These are phyloP conservation scores for Gloeopeniophorella convolvens DNA, from an alignment of 768 basidiomycete genomes.

Conservation along the genomic window DNA sequence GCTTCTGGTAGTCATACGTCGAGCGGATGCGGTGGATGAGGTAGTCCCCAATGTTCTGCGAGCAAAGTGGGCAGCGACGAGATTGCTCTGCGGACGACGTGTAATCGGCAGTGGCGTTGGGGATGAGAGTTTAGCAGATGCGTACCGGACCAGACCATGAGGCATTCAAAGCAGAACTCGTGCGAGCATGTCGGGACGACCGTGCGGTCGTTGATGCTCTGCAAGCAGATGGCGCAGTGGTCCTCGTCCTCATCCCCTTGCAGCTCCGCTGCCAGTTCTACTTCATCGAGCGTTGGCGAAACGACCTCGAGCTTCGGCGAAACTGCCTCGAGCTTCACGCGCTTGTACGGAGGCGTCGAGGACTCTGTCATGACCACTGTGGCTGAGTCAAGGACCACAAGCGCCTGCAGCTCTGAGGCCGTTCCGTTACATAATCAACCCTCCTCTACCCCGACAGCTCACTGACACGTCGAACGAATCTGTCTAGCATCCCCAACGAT, in stretches of 20 bases:
- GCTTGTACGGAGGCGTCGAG: neutral
- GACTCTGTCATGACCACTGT: neutral
- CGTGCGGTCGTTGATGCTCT: constrained; percentile 67
- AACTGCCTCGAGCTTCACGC: neutral
- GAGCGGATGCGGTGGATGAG: constrained; percentile 77
- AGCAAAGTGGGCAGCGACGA: constrained; percentile 70
- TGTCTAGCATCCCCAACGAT: too few species aligned
- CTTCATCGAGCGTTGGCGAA: too few species aligned
- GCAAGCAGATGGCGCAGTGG: constrained; percentile 84
- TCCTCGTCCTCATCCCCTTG: constrained; percentile 40
- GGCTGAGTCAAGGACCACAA: neutral
- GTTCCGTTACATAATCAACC: neutral
- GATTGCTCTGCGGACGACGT: constrained; percentile 52
- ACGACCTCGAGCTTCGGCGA: neutral
- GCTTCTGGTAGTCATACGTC: constrained; percentile 74
- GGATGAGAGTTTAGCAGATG: constrained; percentile 6
- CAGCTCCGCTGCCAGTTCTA: neutral
- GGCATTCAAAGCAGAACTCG: constrained; percentile 91
- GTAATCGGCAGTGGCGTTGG: neutral
- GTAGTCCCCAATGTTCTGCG: constrained; percentile 60
- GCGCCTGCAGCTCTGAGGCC: neutral
- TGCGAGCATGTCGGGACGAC: constrained; percentile 83
- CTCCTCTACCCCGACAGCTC: too few species aligned
- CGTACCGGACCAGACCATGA: constrained; percentile 79
- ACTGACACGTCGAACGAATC: too few species aligned